phyloP scores from a whole-genome alignment of 345 rosid genomes.

The Raphanus raphanistrum region DNA sequence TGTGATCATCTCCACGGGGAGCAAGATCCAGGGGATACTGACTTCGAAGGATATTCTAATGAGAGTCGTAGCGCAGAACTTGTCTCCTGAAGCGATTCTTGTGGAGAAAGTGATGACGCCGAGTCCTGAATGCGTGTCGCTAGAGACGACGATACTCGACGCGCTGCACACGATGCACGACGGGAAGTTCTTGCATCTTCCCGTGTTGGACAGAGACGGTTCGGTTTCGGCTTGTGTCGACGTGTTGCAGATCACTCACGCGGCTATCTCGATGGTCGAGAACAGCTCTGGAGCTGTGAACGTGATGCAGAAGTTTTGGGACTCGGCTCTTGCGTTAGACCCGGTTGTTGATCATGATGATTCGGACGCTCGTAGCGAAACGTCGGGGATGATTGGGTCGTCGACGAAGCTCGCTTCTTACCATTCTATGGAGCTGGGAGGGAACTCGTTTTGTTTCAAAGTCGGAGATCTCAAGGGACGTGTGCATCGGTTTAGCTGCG shows the following conservation, averaged over 20 bases:
- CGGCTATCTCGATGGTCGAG: slow-evolving; percentile 97
- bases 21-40: slow-evolving; percentile 78
- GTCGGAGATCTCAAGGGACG: slow-evolving; percentile 82
- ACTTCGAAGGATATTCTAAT: slow-evolving; percentile 96
- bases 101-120: slow-evolving; percentile 99
- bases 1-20: slow-evolving; percentile 60
- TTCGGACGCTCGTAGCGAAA: slow-evolving; percentile 82
- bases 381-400: slow-evolving; percentile 64
- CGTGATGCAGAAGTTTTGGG: slow-evolving; percentile 99
- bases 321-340: slow-evolving; percentile 89
- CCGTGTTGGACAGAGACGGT: slow-evolving; percentile 86
- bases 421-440: slow-evolving; percentile 81
- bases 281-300: slow-evolving; percentile 82
- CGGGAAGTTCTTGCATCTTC: slow-evolving; percentile 96
- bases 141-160: slow-evolving; percentile 87
- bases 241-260: slow-evolving; percentile 92
- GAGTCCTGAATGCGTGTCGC: slow-evolving; percentile 77
- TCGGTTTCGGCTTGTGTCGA: slow-evolving; percentile 75
- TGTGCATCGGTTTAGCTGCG: slow-evolving; percentile 74
- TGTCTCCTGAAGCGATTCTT: slow-evolving; percentile 80
- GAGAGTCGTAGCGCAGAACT: slow-evolving; percentile 94
- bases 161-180: slow-evolving; percentile 96
- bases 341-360: slow-evolving; percentile 61
- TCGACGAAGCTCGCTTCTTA: slow-evolving; percentile 42
- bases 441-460: slow-evolving; percentile 82